Evolutionary conservation across 164 flowering plant genomes (phyloP).

Genomic region (Vitis amurensis): DNA sequence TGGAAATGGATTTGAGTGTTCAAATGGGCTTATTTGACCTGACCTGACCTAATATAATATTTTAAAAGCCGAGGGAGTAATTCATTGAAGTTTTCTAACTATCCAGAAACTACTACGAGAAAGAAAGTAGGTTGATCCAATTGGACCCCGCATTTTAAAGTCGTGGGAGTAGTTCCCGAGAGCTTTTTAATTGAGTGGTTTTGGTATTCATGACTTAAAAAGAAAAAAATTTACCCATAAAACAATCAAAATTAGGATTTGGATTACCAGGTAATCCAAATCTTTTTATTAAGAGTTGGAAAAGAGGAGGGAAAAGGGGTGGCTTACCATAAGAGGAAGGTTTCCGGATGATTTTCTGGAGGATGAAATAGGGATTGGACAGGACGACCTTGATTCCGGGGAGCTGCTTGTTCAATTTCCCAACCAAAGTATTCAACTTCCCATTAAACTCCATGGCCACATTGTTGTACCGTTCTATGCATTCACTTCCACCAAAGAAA

Average conservation of each 20-base stretch:
- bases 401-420: conserved; percentile 37
- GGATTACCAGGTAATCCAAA: too few species aligned
- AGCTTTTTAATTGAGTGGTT: too few species aligned
- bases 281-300: not conserved
- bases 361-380: conserved; percentile 29
- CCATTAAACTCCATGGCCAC: conserved; percentile 49
- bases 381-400: conserved; percentile 35
- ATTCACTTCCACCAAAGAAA: conserved; percentile 24
- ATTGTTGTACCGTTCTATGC: conserved; percentile 36
- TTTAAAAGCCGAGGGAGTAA: too few species aligned
- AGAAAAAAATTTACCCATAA: not conserved
- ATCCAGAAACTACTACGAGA: too few species aligned
- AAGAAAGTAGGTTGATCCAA: too few species aligned
- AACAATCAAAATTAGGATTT: too few species aligned
- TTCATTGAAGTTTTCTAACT: too few species aligned
- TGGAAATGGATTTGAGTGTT: too few species aligned
- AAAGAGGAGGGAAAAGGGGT: not conserved
- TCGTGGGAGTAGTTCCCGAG: too few species aligned
- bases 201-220: not conserved
- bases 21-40: too few species aligned
- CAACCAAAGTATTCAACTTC: conserved; percentile 29
- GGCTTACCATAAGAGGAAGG: conserved; percentile 48
- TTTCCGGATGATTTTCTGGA: conserved; percentile 31
- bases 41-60: too few species aligned
- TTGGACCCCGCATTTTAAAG: too few species aligned